Evolutionary conservation across 805 yeast species (phyloP).

Genomic region (Huiozyma naganishii): DNA sequence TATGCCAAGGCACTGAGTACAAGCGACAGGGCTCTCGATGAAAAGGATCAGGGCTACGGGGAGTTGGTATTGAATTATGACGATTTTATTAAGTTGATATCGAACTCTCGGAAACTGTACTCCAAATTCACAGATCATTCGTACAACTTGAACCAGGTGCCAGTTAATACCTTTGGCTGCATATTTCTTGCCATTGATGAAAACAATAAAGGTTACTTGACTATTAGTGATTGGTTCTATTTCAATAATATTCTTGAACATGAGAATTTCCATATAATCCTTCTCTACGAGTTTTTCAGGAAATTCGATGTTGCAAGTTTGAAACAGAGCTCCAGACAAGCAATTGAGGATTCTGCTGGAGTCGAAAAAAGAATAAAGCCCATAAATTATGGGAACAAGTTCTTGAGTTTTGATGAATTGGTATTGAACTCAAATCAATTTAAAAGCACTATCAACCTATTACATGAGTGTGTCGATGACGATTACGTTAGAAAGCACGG

Average conservation of each 20-base stretch:
- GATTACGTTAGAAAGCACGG: conserved; percentile 19
- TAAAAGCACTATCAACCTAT: conserved; percentile 23
- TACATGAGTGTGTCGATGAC: conserved; percentile 26
- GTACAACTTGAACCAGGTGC: conserved; percentile 40
- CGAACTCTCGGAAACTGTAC: conserved; percentile 23
- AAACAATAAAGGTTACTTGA: conserved; percentile 54
- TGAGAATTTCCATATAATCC: conserved; percentile 37
- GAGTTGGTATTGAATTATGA: conserved; percentile 28
- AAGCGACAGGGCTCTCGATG: not conserved
- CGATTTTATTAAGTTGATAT: conserved; percentile 28
- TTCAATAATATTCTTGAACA: conserved; percentile 49
- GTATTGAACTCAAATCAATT: conserved; percentile 23
- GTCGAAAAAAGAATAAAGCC: conserved; percentile 15
- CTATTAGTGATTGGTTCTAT: conserved; percentile 59
- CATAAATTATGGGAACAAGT: conserved; percentile 30
- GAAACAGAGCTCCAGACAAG: conserved; percentile 3
- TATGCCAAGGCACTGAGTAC: conserved; percentile 25
- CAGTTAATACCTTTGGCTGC: conserved; percentile 52
- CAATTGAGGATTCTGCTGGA: not conserved
- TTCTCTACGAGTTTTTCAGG: conserved; percentile 44
- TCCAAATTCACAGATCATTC: conserved; percentile 28
- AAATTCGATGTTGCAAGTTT: conserved; percentile 31
- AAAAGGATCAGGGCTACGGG: conserved; percentile 1
- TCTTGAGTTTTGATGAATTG: conserved; percentile 31
- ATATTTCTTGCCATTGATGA: conserved; percentile 76